These are phyloP conservation scores for Prunus mira DNA, from an alignment of 306 rosid genomes.

Conservation along the genomic window DNA sequence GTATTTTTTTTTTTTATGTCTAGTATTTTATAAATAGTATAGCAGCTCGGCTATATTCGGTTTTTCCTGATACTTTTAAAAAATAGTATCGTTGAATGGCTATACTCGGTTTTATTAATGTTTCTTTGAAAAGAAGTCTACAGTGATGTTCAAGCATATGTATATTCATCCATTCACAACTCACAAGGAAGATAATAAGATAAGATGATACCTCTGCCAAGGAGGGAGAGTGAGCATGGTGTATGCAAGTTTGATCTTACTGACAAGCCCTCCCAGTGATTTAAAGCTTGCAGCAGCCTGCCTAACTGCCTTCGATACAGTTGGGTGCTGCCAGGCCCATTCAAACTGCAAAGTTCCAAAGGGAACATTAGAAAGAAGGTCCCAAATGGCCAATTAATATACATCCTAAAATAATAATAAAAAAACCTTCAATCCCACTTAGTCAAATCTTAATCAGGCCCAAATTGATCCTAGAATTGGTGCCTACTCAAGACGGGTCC, in stretches of 20 bases:
- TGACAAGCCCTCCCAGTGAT: conserved; percentile 77
- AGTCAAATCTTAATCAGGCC: no score
- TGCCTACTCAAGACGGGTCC: no score
- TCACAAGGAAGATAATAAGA: background rate
- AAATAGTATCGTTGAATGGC: no score
- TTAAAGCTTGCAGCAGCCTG: conserved; percentile 75
- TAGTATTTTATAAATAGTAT: no score
- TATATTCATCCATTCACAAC: conserved; percentile 2
- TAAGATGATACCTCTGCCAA: conserved; percentile 58
- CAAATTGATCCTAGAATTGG: no score
- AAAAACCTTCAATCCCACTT: background rate
- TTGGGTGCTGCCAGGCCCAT: conserved; percentile 99
- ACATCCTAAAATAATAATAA: no score
- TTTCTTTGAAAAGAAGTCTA: no score
- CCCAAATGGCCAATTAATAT: background rate
- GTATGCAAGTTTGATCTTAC: conserved; percentile 85
- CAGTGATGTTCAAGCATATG: no score
- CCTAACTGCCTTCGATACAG: conserved; percentile 81
- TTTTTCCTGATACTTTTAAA: no score
- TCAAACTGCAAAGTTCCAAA: conserved; percentile 67
- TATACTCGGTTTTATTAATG: no score
- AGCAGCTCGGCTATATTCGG: no score
- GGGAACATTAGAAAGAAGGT: background rate
- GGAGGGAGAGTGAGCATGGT: conserved; percentile 91
- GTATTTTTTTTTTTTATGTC: no score